Evolutionary conservation across 768 basidiomycete genomes (phyloP).

Genomic region (Cystofilobasidium ferigula): DNA sequence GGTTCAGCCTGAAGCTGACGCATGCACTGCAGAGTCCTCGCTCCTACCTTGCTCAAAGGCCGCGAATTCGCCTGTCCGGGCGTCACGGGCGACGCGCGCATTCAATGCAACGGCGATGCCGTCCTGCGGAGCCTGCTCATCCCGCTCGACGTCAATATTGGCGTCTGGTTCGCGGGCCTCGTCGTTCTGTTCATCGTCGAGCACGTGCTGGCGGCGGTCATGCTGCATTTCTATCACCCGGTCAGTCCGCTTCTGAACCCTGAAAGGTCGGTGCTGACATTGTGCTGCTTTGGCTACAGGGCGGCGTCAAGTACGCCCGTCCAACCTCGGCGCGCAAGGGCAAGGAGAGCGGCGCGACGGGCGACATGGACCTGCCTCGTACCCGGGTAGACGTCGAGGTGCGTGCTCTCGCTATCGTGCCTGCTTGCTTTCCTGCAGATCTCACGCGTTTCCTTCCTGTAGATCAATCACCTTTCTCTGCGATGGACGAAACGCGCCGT

Average conservation of each 20-base stretch:
- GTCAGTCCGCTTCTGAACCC: too few relatives aligned
- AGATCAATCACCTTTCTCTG: conserved; percentile 13
- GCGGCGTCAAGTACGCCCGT: conserved; percentile 31
- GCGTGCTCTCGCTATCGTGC: neutral
- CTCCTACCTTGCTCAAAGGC: conserved; percentile 40
- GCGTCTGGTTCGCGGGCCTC: conserved; percentile 15
- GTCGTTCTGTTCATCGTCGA: conserved; percentile 14
- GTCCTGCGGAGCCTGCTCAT: conserved; percentile 40
- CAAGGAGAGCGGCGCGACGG: conserved; percentile 28
- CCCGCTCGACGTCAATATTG: conserved; percentile 9
- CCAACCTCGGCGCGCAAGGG: conserved; percentile 6
- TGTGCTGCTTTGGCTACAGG: too few relatives aligned
- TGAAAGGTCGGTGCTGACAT: too few relatives aligned
- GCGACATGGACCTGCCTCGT: conserved; percentile 33
- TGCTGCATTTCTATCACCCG: conserved; percentile 31
- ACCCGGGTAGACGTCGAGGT: conserved; percentile 38
- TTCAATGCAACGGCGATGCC: conserved; percentile 39
- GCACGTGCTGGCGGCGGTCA: neutral
- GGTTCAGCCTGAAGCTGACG: neutral
- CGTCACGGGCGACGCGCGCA: conserved; percentile 30
- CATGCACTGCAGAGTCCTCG: conserved; percentile 30
- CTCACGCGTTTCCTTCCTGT: neutral
- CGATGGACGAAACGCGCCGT: conserved; percentile 9
- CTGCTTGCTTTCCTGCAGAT: neutral
- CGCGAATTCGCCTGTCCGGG: conserved; percentile 37